Evolutionary conservation across 768 basidiomycete species (phyloP).

Genomic region (Pholiota molesta): DNA sequence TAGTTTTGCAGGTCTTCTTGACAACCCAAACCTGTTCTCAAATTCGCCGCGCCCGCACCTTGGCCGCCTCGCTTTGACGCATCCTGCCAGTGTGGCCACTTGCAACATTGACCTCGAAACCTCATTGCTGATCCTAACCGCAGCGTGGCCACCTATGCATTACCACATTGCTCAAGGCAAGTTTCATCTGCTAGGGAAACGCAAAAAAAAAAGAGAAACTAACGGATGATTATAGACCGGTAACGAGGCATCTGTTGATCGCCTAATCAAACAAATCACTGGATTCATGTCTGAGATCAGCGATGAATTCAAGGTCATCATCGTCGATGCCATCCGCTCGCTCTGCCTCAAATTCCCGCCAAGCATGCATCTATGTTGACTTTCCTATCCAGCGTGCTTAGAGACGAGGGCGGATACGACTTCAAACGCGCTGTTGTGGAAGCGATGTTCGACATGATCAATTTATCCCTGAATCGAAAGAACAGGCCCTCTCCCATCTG

Average conservation of each 20-base stretch:
- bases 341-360: slow-evolving; percentile 98
- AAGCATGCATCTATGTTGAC: slow-evolving; percentile 97
- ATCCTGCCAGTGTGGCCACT: slow-evolving; percentile 83
- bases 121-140: slow-evolving; percentile 95
- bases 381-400: slow-evolving; percentile 94
- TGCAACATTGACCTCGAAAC: slow-evolving; percentile 98
- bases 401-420: slow-evolving; percentile 99
- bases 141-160: slow-evolving; percentile 99
- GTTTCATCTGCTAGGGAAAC: neutral
- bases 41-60: slow-evolving; percentile 95
- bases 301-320: slow-evolving; percentile 99
- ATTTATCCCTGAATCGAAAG: slow-evolving; percentile 93
- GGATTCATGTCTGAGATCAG: slow-evolving; percentile 99
- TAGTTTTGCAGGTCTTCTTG: slow-evolving; percentile 94
- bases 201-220: slow-evolving; percentile 6
- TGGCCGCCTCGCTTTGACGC: slow-evolving; percentile 87
- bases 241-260: slow-evolving; percentile 98
- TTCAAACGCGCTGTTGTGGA: slow-evolving; percentile 99
- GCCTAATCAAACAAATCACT: slow-evolving; percentile 98
- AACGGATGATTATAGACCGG: slow-evolving; percentile 68
- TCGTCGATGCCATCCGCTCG: slow-evolving; percentile 97
- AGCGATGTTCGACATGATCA: slow-evolving; percentile 99
- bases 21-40: slow-evolving; percentile 94
- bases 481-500: slow-evolving; percentile 95
- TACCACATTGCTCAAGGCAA: slow-evolving; percentile 93